Percentiles rank a stretch among this genome's conserved stretches.
These are phyloP conservation scores for Scutellaria barbata DNA, from an alignment of 257 asterid genomes.

Conservation along the genomic window DNA sequence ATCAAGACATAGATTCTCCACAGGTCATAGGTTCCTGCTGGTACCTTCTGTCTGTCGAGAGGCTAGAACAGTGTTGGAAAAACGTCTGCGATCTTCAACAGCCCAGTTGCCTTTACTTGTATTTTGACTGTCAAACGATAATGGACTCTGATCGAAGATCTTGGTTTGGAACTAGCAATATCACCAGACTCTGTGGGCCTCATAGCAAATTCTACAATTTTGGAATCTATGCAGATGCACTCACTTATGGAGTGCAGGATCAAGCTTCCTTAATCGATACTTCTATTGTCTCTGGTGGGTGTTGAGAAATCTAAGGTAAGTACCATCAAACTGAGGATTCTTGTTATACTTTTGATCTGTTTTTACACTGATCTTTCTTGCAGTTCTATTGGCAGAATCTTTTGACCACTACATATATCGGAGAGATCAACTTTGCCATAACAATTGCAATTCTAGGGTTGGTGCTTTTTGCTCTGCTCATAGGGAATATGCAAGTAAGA, in stretches of 20 bases:
- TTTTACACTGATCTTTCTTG: slow-evolving; percentile 16
- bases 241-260: slow-evolving; percentile 41
- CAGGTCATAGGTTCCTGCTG: slow-evolving; percentile 77
- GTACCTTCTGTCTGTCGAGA: slow-evolving; percentile 68
- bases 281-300: slow-evolving; percentile 84
- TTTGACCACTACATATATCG: slow-evolving; percentile 53
- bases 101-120: slow-evolving; percentile 50
- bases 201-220: slow-evolving; percentile 44
- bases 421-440: slow-evolving; percentile 67
- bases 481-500: slow-evolving; percentile 83
- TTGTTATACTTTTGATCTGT: background rate
- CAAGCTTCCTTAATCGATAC: slow-evolving; percentile 50
- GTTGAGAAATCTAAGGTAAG: slow-evolving; percentile 61
- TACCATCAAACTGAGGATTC: background rate
- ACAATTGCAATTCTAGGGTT: slow-evolving; percentile 66
- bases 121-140: slow-evolving; percentile 53
- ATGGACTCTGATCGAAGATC: slow-evolving; percentile 33
- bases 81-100: slow-evolving; percentile 55
- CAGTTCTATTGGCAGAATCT: slow-evolving; percentile 78
- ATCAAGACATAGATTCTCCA: background rate
- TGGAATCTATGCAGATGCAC: slow-evolving; percentile 62
- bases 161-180: slow-evolving; percentile 65
- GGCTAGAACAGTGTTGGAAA: slow-evolving; percentile 77
- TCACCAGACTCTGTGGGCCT: slow-evolving; percentile 50
- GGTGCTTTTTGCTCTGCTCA: slow-evolving; percentile 69